These are phyloP conservation scores for Marasmius oreades DNA, from an alignment of 1,284 basidiomycete genomes.

Conservation along the genomic window DNA sequence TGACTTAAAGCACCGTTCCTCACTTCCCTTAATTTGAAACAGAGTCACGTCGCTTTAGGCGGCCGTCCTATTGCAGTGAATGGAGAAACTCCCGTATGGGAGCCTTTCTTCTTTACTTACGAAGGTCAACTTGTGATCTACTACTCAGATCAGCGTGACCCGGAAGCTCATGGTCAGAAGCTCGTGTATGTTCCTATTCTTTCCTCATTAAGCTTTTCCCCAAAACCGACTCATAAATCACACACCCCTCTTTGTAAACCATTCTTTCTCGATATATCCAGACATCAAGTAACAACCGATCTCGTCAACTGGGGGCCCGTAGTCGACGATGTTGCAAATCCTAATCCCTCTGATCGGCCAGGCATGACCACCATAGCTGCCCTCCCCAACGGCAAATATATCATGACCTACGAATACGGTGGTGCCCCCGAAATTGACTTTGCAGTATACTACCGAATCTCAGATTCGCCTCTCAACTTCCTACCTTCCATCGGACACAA, in stretches of 20 bases:
- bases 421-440: conserved; percentile 19
- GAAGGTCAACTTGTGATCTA: conserved; percentile 29
- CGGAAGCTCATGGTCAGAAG: conserved; percentile 29
- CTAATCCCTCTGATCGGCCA: conserved; percentile 25
- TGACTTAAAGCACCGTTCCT: too few relatives aligned
- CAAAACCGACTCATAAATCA: too few relatives aligned
- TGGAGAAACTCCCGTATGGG: conserved; percentile 30
- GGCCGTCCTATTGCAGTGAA: conserved; percentile 21
- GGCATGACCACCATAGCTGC: conserved; percentile 31
- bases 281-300: conserved; percentile 27
- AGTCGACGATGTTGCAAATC: conserved; percentile 27
- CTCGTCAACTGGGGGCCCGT: conserved; percentile 27
- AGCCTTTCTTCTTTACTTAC: conserved; percentile 14
- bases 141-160: conserved; percentile 34
- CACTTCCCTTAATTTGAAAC: conserved; percentile 6
- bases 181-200: conserved; percentile 16
- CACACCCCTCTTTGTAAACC: too few relatives aligned
- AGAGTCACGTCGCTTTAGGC: conserved; percentile 21
- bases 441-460: conserved; percentile 16
- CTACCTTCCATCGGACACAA: conserved; percentile 8
- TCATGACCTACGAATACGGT: conserved; percentile 31
- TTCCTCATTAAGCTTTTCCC: background rate
- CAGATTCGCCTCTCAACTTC: conserved; percentile 16
- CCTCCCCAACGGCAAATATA: conserved; percentile 28
- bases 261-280: background rate